Conservation (phyloP, 345 rosid genomes). For the Euclidium syriacum region DNA sequence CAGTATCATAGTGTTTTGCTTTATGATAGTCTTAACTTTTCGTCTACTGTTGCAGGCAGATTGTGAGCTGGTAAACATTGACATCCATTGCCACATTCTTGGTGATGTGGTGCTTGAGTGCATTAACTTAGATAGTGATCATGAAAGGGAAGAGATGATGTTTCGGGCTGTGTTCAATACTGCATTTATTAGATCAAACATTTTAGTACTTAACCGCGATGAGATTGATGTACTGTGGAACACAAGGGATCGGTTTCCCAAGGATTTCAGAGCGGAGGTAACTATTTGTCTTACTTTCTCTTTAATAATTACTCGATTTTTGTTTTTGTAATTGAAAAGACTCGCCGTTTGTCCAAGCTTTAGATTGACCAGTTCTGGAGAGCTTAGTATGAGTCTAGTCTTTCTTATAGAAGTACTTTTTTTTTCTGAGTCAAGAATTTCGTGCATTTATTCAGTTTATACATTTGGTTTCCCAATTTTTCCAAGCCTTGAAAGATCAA, state of each 20-base stretch:
- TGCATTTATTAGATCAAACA: conserved; percentile 64
- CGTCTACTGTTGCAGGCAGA: conserved; percentile 57
- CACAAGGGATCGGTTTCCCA: conserved; percentile 54
- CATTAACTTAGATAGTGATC: conserved; percentile 49
- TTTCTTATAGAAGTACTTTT: background rate
- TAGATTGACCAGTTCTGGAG: background rate
- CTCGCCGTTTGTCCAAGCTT: background rate
- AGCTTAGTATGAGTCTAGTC: background rate
- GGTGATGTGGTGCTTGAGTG: conserved; percentile 86
- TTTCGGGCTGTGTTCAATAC: conserved; percentile 78
- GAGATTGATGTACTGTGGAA: conserved; percentile 70
- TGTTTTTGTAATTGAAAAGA: background rate
- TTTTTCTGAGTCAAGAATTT: conserved; percentile 11
- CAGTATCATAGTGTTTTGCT: background rate
- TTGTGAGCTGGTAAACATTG: conserved; percentile 54
- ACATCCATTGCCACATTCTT: conserved; percentile 61
- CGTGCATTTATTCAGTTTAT: conserved; percentile 38
- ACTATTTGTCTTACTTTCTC: background rate
- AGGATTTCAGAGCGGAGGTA: conserved; percentile 76
- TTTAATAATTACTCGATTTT: background rate
- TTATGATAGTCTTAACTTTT: conserved; percentile 23
- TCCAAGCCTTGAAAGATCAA: background rate
- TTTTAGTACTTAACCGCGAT: conserved; percentile 53
- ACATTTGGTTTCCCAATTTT: background rate
- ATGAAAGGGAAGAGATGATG: conserved; percentile 62